Evolutionary conservation across 129 eudicot genomes (phyloP).

Genomic region (Centaurea solstitialis): DNA sequence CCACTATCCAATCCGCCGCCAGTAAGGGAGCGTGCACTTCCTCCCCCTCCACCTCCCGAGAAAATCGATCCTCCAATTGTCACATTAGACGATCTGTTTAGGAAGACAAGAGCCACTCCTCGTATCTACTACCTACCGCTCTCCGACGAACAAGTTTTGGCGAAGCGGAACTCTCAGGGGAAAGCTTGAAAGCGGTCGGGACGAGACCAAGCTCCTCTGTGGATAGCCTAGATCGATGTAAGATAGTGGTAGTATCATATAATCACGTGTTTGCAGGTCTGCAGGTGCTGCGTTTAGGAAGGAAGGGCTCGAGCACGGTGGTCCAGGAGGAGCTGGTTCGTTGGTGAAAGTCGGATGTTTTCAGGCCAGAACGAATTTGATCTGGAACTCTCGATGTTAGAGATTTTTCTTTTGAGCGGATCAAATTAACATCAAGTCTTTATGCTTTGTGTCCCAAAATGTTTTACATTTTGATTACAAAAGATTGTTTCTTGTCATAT

Average conservation of each 20-base stretch:
- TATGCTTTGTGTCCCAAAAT: background rate
- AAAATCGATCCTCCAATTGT: conserved; percentile 74
- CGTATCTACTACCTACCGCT: conserved; percentile 92
- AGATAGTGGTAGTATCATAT: conserved; percentile 63
- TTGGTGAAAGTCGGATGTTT: conserved; percentile 22
- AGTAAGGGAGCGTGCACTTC: conserved; percentile 47
- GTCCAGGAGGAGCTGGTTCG: conserved; percentile 49
- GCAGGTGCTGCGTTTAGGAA: conserved; percentile 67
- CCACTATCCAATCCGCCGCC: conserved; percentile 47
- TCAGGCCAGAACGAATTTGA: conserved; percentile 19
- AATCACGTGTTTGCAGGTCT: conserved; percentile 83
- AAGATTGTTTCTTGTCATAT: conserved; percentile 14
- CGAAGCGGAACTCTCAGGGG: conserved; percentile 54
- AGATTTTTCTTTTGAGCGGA: conserved; percentile 30
- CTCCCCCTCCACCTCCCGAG: conserved; percentile 65
- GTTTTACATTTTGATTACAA: conserved; percentile 12
- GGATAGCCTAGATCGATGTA: conserved; percentile 44
- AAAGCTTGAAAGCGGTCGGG: conserved; percentile 50
- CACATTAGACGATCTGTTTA: conserved; percentile 89
- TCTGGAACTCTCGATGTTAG: conserved; percentile 21
- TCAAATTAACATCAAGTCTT: background rate
- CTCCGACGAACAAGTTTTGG: conserved; percentile 85
- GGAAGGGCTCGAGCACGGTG: conserved; percentile 37
- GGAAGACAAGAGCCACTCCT: conserved; percentile 87
- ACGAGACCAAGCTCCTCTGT: conserved; percentile 32